Base-by-base conservation (phyloP, 805 yeast species). In the Candida manassasensis region DNA sequence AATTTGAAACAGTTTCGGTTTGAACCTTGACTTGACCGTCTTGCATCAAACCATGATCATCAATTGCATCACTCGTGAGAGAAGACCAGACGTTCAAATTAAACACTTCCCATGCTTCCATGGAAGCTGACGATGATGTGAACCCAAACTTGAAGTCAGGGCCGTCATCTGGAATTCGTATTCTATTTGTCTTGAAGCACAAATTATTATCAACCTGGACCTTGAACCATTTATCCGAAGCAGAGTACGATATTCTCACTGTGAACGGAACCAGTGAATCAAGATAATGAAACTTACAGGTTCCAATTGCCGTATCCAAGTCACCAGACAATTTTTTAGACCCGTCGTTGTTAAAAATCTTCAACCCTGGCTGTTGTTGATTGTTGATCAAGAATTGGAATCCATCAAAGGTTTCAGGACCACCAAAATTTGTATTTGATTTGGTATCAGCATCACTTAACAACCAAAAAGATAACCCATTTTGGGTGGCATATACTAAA, bases 181-280 rank as follows among this genome's bases (percentile, higher is more conserved):
- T 61, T 36, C 73, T 56, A 39, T 75, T 71, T 0, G 88, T 79
- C 54, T 78, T 78, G 56, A 83, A 75, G 50, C 88, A 79, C 38
- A 84, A 64, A 45, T 72, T 76, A 53, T 84, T 84, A 55, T 84
- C 86, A 33, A 81, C 61, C 42, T 84, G 86, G n/a, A 83, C 69
- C 44, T 81, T 79, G 43, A 80, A 65, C 40, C 73, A 55, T 11
- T 65, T 61, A 18, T 55, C 53, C 27, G 60, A 52, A 7, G 56
- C 55, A 16, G 76, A 71, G 47, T 81, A 81, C 6, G 81, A 75
- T 10, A 84, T 44, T 57, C 87, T 74, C n/a, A 82, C 35, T 1
- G 84, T 80, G 16, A 74, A 63, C 8, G 94, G 94, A 4, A 82
- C 84, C 42, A 75, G 75, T 0, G 86, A 75, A 46, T 77, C 79